These are phyloP conservation scores for Yamadazyma kanchanaburiensis DNA, from an alignment of 1,139 yeast genomes.

Conservation along the genomic window DNA sequence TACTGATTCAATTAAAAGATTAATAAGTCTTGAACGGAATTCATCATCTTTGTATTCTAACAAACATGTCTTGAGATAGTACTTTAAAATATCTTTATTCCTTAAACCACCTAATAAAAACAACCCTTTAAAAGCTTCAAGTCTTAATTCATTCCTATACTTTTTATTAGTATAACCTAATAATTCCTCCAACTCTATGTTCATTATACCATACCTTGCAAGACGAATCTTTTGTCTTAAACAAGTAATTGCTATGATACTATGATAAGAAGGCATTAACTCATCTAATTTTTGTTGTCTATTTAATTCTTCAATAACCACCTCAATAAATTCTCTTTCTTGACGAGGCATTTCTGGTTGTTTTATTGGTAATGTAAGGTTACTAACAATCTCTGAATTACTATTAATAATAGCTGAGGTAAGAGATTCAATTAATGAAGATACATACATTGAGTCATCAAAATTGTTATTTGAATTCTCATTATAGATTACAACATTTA, in stretches of 20 bases:
- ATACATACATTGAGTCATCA: constrained; percentile 69
- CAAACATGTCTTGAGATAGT: constrained; percentile 57
- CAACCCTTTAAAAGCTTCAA: constrained; percentile 69
- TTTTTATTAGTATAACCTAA: constrained; percentile 50
- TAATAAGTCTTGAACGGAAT: constrained; percentile 50
- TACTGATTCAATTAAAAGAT: constrained; percentile 47
- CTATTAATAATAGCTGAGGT: constrained; percentile 34
- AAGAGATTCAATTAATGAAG: constrained; percentile 55
- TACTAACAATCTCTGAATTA: constrained; percentile 8
- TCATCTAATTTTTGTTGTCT: constrained; percentile 78
- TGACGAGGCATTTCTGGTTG: constrained; percentile 11
- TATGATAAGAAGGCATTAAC: constrained; percentile 79
- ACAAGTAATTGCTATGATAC: constrained; percentile 55
- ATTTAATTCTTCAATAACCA: constrained; percentile 49
- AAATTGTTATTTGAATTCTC: constrained; percentile 81
- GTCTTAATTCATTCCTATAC: constrained; percentile 51
- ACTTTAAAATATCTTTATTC: constrained; percentile 55
- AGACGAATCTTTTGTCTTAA: constrained; percentile 58
- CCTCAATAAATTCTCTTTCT: constrained; percentile 21
- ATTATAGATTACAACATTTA: constrained; percentile 75
- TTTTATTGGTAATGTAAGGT: constrained; percentile 11
- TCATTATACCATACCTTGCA: constrained; percentile 54
- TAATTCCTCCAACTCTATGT: constrained; percentile 49
- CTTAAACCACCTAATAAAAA: constrained; percentile 74
- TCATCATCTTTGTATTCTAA: constrained; percentile 51